Conservation (phyloP, 768 basidiomycete species). For the Leccinum disarticulatum region DNA sequence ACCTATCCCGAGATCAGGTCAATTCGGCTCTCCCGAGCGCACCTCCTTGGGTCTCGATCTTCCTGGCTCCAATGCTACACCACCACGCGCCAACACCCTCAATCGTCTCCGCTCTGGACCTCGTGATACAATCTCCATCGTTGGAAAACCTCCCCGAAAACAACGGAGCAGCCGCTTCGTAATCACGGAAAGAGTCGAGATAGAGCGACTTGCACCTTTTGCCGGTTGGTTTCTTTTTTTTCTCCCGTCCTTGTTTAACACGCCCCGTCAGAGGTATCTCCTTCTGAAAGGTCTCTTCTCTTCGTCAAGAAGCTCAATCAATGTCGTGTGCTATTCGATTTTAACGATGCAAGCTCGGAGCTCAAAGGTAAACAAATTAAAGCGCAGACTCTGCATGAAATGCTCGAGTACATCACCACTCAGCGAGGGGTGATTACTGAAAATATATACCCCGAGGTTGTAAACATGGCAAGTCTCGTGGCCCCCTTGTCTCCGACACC, state of each 20-base stretch:
- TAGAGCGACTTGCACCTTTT: slow-evolving; percentile 91
- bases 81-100: slow-evolving; percentile 66
- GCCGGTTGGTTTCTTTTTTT: slow-evolving; percentile 50
- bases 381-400: slow-evolving; percentile 95
- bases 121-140: slow-evolving; percentile 95
- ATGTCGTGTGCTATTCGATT: slow-evolving; percentile 96
- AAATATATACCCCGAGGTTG: slow-evolving; percentile 97
- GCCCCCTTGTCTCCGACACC: neutral
- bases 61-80: slow-evolving; percentile 43
- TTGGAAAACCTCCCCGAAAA: slow-evolving; percentile 95
- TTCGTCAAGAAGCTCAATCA: slow-evolving; percentile 96
- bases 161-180: slow-evolving; percentile 97
- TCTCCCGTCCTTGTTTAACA: slow-evolving; percentile 7
- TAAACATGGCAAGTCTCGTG: slow-evolving; percentile 78
- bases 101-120: slow-evolving; percentile 79
- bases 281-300: slow-evolving; percentile 82
- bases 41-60: slow-evolving; percentile 49
- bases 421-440: slow-evolving; percentile 96
- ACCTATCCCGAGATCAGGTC: slow-evolving; percentile 39
- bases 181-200: slow-evolving; percentile 93
- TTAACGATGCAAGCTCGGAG: slow-evolving; percentile 95
- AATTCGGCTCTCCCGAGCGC: slow-evolving; percentile 48
- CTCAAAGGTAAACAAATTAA: slow-evolving; percentile 98
- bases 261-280: slow-evolving; percentile 69
- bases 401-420: slow-evolving; percentile 98